Percentiles rank a stretch among this genome's conserved stretches.
Evolutionary conservation across 768 basidiomycete species (phyloP).

Genomic region (Cystobasidium onofrii): DNA sequence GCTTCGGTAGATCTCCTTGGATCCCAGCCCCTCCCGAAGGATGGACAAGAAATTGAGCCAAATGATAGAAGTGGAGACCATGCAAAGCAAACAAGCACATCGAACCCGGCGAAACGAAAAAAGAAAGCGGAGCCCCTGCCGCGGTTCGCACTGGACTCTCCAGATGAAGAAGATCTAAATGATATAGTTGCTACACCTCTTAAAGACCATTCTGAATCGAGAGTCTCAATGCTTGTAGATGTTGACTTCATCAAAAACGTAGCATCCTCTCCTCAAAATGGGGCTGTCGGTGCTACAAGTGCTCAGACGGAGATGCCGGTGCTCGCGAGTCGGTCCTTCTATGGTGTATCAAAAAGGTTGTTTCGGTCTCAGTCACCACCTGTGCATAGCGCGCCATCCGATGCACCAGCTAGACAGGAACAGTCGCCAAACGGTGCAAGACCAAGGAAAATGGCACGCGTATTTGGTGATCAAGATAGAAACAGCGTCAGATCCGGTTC

Average conservation of each 20-base stretch:
- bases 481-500: not conserved
- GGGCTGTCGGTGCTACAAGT: not conserved
- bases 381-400: not conserved
- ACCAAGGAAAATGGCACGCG: not conserved
- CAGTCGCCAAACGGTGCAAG: not conserved
- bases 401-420: not conserved
- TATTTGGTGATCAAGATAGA: not conserved
- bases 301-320: not conserved
- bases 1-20: no score
- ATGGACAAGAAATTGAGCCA: no score
- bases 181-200: no score
- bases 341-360: not conserved
- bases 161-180: no score
- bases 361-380: not conserved
- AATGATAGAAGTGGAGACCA: no score
- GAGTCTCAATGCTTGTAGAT: not conserved
- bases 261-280: not conserved
- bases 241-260: not conserved
- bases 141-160: not conserved
- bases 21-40: no score
- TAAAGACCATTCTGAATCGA: not conserved
- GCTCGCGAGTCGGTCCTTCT: not conserved
- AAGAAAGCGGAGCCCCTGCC: not conserved
- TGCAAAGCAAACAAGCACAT: not conserved
- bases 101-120: not conserved